phyloP scores from a whole-genome alignment of 768 basidiomycete species.

The Cubamyces lactineus region DNA sequence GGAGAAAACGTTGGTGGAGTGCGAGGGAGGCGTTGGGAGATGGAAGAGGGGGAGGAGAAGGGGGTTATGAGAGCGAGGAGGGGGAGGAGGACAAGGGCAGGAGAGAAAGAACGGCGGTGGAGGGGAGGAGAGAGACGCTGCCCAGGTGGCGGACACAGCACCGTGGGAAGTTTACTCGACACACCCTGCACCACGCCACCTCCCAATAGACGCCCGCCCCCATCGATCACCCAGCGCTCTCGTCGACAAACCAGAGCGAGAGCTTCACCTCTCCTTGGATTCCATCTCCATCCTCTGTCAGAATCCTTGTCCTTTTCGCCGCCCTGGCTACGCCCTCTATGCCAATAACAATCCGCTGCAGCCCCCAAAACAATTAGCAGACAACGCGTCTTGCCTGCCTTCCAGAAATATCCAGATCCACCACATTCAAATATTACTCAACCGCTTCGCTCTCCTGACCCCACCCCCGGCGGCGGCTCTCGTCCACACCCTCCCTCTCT shows the following conservation, averaged over 20 bases:
- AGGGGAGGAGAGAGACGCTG: conserved; percentile 36
- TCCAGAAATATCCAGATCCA: conserved; percentile 5
- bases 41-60: conserved; percentile 28
- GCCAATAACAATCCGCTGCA: neutral
- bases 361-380: neutral
- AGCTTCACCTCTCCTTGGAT: neutral
- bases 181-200: conserved; percentile 18
- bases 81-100: conserved; percentile 29
- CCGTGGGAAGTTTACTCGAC: conserved; percentile 26
- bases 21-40: conserved; percentile 18
- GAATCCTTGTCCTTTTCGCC: no score
- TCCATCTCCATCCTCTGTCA: neutral
- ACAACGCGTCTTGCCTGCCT: neutral
- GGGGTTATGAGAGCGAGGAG: conserved; percentile 21
- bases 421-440: conserved; percentile 7
- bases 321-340: neutral
- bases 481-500: conserved; percentile 4
- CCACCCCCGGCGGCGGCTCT: conserved; percentile 12
- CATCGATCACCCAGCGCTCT: conserved; percentile 15
- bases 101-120: conserved; percentile 32
- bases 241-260: no score
- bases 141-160: conserved; percentile 29
- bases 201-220: conserved; percentile 4
- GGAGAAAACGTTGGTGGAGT: conserved; percentile 20
- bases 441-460: conserved; percentile 5